Evolutionary conservation across 2,329 filamentous ascomycete genomes (phyloP), one percentile per base, ranked within the genome.

Genomic region (Ophiognomonia clavigignenti-juglandacearum): DNA sequence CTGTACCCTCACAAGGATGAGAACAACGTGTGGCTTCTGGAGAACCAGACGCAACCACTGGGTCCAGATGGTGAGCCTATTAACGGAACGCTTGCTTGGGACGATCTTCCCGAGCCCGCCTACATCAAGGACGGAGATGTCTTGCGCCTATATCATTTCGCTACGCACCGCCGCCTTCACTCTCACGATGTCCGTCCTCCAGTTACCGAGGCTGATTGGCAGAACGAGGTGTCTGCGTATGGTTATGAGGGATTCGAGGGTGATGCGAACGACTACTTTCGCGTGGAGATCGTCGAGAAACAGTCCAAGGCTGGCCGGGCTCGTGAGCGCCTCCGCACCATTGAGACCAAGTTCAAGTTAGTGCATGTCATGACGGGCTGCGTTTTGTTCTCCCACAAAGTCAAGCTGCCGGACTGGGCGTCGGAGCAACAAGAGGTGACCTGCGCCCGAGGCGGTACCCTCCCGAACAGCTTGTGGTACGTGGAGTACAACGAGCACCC

Each of bases 371-470:
- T 98, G 93, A 96, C 90, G 53, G 91, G 92, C 39, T 98, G 93
- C 63, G 87, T 85, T 11, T 77, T 98, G 20, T 98, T 98, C 75
- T 97, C 92, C 1, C 93, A 98, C 77, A 97, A 96, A 73, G 91
- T 97, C 64, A 98, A 98, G 74, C 83, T 98, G 49, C 93, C 93
- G 3, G 90, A 95, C 3, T 98, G 93, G 93, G 93, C 88, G 39
- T 98, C 86, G 43, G 93, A 97, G 66, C 93, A 98, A 67, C 93
- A 98, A 66, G 93, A 98, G 68, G 93, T 98, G n/a, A 97, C 92
- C 18, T 98, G 93, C 63, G 93, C 93, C 7, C 86, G 84, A 57
- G 85, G 88, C 39, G 93, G 90, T 57, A 96, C 90, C 53, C 73
- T 96, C 31, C 93, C 93, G 46, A 98, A 98, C 78, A 96, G 90